These are phyloP conservation scores for Panaeolus papilionaceus DNA, from an alignment of 768 basidiomycete species.

Conservation along the genomic window DNA sequence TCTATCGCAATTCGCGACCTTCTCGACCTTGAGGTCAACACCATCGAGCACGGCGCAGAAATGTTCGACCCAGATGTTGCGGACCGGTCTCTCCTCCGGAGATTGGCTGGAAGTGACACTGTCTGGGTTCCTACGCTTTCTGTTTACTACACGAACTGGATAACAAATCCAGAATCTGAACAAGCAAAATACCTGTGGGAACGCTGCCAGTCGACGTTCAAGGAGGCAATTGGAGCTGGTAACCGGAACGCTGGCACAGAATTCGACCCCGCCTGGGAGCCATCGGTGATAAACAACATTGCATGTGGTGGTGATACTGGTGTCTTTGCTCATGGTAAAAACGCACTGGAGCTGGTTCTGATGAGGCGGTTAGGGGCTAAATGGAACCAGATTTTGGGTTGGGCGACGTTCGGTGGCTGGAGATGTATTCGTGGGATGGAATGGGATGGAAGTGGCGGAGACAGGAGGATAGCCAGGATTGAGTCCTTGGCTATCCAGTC, in stretches of 20 bases:
- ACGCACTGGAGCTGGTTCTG: slow-evolving; percentile 63
- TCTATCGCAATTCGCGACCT: slow-evolving; percentile 40
- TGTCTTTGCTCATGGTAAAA: slow-evolving; percentile 64
- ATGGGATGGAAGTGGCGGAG: slow-evolving; percentile 43
- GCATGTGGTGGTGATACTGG: slow-evolving; percentile 74
- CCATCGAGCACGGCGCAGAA: slow-evolving; percentile 61
- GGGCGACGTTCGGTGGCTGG: slow-evolving; percentile 68
- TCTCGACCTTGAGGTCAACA: slow-evolving; percentile 50
- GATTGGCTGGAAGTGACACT: slow-evolving; percentile 36
- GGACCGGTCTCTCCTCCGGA: slow-evolving; percentile 30
- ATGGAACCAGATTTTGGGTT: slow-evolving; percentile 58
- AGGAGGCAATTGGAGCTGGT: slow-evolving; percentile 40
- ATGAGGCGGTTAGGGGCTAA: slow-evolving; percentile 64
- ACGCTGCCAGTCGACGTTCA: slow-evolving; percentile 45
- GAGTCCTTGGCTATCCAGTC: neutral
- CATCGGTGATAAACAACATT: slow-evolving; percentile 49
- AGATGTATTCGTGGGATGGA: slow-evolving; percentile 53
- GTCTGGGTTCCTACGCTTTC: slow-evolving; percentile 68
- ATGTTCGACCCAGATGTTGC: slow-evolving; percentile 30
- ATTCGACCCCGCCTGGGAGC: slow-evolving; percentile 19
- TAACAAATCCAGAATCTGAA: slow-evolving; percentile 22
- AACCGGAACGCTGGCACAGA: slow-evolving; percentile 13
- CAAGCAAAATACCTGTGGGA: slow-evolving; percentile 41
- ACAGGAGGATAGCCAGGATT: neutral
- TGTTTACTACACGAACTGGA: slow-evolving; percentile 45